phyloP scores from a whole-genome alignment of 139 green algal genomes.

The Zygnema cylindricum region DNA sequence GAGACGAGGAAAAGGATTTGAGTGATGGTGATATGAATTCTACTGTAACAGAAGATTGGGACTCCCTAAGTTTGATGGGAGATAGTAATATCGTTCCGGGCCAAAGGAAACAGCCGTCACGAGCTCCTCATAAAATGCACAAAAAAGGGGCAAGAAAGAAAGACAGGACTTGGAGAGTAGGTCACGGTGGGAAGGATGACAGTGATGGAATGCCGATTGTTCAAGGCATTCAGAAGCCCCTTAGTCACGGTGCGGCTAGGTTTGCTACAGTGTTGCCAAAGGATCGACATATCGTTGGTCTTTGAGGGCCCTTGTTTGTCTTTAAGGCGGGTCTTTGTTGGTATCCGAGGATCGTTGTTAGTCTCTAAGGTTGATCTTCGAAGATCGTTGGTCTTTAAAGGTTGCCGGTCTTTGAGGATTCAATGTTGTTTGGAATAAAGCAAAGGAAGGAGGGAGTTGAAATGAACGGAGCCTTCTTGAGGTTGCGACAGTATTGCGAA shows the following conservation, averaged over 20 bases:
- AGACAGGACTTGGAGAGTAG: constrained; percentile 41
- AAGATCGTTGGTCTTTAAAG: too few relatives aligned
- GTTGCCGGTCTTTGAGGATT: too few relatives aligned
- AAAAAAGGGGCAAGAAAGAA: constrained; percentile 53
- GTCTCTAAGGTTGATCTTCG: too few relatives aligned
- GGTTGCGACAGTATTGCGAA: too few relatives aligned
- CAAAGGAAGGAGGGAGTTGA: too few relatives aligned
- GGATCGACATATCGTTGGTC: not conserved
- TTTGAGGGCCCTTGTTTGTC: too few relatives aligned
- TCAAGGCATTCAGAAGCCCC: constrained; percentile 9
- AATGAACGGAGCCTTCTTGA: too few relatives aligned
- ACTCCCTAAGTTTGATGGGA: not conserved
- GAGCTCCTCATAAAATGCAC: constrained; percentile 53
- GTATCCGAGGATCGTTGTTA: too few relatives aligned
- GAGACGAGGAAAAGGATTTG: not conserved
- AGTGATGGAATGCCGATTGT: constrained; percentile 47
- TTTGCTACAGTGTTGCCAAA: constrained; percentile 26
- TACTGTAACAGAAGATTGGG: not conserved
- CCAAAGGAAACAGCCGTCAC: constrained; percentile 15
- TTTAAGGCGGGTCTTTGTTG: too few relatives aligned
- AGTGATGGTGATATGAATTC: not conserved
- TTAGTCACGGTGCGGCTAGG: constrained; percentile 47
- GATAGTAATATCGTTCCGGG: not conserved
- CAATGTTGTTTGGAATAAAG: too few relatives aligned
- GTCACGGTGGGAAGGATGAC: constrained; percentile 39